Conservation (phyloP, 495 filamentous ascomycete genomes). For the Penicillium ochrochloron region DNA sequence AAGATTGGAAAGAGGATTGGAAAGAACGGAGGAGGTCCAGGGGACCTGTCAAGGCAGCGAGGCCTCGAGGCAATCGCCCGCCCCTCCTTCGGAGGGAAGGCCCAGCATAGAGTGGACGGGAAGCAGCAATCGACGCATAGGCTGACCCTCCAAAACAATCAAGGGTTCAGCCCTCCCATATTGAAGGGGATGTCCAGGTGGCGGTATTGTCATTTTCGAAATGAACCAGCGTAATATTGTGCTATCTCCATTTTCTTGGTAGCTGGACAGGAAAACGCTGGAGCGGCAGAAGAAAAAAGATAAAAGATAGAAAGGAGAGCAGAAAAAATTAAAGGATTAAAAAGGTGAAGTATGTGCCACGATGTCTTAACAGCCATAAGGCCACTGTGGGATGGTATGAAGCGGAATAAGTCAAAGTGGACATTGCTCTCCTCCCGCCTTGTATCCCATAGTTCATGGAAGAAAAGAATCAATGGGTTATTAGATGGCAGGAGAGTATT, state of each 20-base stretch:
- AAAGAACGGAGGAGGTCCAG: no score
- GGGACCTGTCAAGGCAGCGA: no score
- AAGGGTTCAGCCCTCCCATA: no score
- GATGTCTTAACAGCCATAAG: constrained; percentile 48
- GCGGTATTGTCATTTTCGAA: background rate
- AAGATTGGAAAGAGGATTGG: no score
- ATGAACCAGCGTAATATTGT: background rate
- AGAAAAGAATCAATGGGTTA: constrained; percentile 58
- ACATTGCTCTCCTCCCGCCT: constrained; percentile 67
- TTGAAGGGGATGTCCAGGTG: no score
- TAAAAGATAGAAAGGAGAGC: no score
- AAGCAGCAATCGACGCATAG: background rate
- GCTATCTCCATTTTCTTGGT: constrained; percentile 1
- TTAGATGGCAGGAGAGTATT: constrained; percentile 73
- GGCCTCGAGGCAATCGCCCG: no score
- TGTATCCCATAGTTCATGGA: constrained; percentile 69
- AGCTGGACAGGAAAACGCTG: background rate
- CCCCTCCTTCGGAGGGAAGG: no score
- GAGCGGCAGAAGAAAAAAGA: background rate
- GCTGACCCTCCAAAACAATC: no score
- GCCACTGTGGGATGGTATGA: constrained; percentile 50
- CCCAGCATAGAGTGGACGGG: no score
- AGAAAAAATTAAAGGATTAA: no score
- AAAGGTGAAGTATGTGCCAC: constrained; percentile 38
- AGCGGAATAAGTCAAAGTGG: constrained; percentile 55